These are phyloP conservation scores for Acer yangbiense DNA, from an alignment of 345 rosid genomes.

Conservation along the genomic window DNA sequence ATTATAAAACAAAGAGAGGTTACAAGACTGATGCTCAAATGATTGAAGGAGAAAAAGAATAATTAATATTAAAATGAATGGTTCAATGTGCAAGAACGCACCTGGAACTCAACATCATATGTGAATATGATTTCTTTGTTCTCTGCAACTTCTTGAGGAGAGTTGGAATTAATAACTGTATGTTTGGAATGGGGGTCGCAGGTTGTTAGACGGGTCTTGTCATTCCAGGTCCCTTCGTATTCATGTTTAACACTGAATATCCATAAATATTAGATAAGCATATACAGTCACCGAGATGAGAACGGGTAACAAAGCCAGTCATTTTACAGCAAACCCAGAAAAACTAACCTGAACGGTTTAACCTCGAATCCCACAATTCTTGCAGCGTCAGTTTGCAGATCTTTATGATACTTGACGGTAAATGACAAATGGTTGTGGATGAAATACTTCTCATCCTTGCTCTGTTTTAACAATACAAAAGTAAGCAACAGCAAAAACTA, in stretches of 20 bases:
- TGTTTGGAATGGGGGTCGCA: slow-evolving; percentile 85
- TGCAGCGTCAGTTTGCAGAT: slow-evolving; percentile 67
- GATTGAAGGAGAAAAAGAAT: not conserved
- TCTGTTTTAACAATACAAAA: slow-evolving; percentile 41
- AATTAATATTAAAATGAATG: not conserved
- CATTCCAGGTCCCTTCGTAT: slow-evolving; percentile 78
- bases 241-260: slow-evolving; percentile 74
- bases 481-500: slow-evolving; percentile 23
- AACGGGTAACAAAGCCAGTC: not conserved
- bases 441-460: slow-evolving; percentile 84
- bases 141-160: slow-evolving; percentile 88
- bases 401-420: slow-evolving; percentile 85
- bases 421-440: slow-evolving; percentile 90
- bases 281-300: not conserved
- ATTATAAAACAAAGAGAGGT: not conserved
- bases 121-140: slow-evolving; percentile 84
- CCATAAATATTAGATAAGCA: not conserved
- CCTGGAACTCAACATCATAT: slow-evolving; percentile 90
- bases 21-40: not conserved
- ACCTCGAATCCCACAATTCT: slow-evolving; percentile 99
- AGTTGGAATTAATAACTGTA: slow-evolving; percentile 69
- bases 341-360: slow-evolving; percentile 75
- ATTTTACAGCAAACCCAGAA: slow-evolving; percentile 12
- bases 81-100: slow-evolving; percentile 28
- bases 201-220: slow-evolving; percentile 70